A percentile compares a stretch with the other conserved stretches of the same genome.
Conservation (phyloP, 2,329 filamentous ascomycete species). For the Cercospora zeae-maydis region DNA sequence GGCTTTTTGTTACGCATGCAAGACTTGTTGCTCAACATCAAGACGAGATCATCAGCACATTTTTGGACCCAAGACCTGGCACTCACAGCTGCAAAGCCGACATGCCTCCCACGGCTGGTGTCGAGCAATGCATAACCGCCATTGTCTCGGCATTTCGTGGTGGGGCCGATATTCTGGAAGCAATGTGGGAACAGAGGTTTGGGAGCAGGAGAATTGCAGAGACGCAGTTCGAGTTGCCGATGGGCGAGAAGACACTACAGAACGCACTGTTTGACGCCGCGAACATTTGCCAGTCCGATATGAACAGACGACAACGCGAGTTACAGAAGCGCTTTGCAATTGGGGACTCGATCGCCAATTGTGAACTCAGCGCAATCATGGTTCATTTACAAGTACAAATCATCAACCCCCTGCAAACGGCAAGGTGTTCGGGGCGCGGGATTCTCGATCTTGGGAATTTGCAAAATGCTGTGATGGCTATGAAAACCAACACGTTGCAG, state of each 20-base stretch:
- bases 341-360: slow-evolving; percentile 39
- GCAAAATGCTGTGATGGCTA: slow-evolving; percentile 35
- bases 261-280: slow-evolving; percentile 40
- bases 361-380: slow-evolving; percentile 35
- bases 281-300: slow-evolving; percentile 35
- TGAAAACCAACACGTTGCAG: slow-evolving; percentile 19
- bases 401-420: slow-evolving; percentile 40
- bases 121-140: slow-evolving; percentile 42
- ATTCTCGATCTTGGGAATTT: slow-evolving; percentile 37
- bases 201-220: slow-evolving; percentile 20
- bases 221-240: slow-evolving; percentile 30
- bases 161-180: slow-evolving; percentile 39
- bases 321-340: slow-evolving; percentile 37
- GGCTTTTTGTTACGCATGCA: neutral
- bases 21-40: neutral
- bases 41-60: neutral
- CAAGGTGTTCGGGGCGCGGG: slow-evolving; percentile 35
- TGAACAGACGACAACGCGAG: slow-evolving; percentile 35
- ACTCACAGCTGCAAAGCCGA: neutral
- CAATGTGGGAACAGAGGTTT: slow-evolving; percentile 34
- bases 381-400: slow-evolving; percentile 42
- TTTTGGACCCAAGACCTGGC: neutral
- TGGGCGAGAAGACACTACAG: slow-evolving; percentile 40
- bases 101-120: slow-evolving; percentile 22
- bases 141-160: slow-evolving; percentile 44